phyloP scores from a whole-genome alignment of 768 basidiomycete genomes.

The Auriscalpium vulgare region DNA sequence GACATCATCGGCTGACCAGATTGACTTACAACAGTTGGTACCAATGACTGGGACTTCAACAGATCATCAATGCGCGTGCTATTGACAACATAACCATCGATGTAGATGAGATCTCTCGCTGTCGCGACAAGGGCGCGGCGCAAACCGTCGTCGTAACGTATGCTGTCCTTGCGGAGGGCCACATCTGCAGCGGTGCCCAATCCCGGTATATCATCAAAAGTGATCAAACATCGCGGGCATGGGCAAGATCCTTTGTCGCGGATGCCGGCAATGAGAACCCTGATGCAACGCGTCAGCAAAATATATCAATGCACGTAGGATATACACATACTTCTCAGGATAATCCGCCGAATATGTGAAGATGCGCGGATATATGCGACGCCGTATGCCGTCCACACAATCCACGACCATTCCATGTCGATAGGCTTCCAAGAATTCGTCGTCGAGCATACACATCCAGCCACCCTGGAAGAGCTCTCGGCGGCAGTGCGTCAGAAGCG shows the following conservation, averaged over 20 bases:
- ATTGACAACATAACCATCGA: slow-evolving; percentile 5
- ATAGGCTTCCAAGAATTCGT: slow-evolving; percentile 17
- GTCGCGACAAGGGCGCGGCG: background rate
- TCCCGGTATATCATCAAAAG: slow-evolving; percentile 9
- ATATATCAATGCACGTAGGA: background rate
- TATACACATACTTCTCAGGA: slow-evolving; percentile 23
- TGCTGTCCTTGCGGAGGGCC: background rate
- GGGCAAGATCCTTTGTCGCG: slow-evolving; percentile 24
- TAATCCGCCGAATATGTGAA: slow-evolving; percentile 25
- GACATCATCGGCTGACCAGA: too few species aligned
- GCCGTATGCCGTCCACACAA: slow-evolving; percentile 19
- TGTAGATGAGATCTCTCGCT: slow-evolving; percentile 14
- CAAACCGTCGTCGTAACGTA: background rate
- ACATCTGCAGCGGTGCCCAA: slow-evolving; percentile 14
- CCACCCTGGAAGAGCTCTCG: slow-evolving; percentile 24
- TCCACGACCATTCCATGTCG: slow-evolving; percentile 18
- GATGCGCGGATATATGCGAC: slow-evolving; percentile 18
- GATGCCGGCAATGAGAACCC: slow-evolving; percentile 22
- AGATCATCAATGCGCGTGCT: background rate
- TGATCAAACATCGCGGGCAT: slow-evolving; percentile 23
- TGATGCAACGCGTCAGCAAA: background rate
- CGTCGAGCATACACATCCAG: slow-evolving; percentile 16
- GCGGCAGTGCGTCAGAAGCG: slow-evolving; percentile 23
- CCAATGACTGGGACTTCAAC: slow-evolving; percentile 13
- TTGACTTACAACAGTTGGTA: slow-evolving; percentile 20